A percentile compares a stretch with the other conserved stretches of the same genome.
Conservation (phyloP, 495 filamentous ascomycete species). For the Annulohypoxylon stygium region DNA sequence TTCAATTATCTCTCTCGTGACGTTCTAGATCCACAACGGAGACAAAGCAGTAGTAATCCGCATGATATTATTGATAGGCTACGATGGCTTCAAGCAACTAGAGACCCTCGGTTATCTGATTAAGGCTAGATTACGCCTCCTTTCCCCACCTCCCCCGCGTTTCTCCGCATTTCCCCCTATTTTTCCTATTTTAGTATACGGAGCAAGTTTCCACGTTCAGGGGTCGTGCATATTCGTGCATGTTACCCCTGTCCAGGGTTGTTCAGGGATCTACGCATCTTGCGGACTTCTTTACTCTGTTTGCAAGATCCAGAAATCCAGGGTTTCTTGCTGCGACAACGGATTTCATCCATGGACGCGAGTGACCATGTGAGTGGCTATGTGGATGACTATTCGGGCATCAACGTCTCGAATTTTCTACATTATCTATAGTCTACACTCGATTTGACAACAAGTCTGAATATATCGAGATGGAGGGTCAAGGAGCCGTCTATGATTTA, state of each 20-base stretch:
- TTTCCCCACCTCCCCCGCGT: not conserved
- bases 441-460: not conserved
- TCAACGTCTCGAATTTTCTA: not conserved
- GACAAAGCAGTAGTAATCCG: not conserved
- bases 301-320: not conserved
- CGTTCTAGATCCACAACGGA: not conserved
- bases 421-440: not conserved
- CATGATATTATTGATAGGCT: not conserved
- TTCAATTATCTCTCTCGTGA: not conserved
- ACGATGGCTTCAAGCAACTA: not conserved
- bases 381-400: not conserved
- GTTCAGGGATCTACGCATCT: not conserved
- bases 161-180: not conserved
- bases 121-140: not conserved
- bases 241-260: not conserved
- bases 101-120: not conserved
- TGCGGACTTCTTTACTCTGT: not conserved
- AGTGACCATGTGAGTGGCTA: not conserved
- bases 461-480: not conserved
- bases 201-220: conserved; percentile 1
- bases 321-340: not conserved
- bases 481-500: not conserved
- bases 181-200: not conserved
- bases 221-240: not conserved
- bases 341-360: not conserved